Evolutionary conservation across 1,284 basidiomycete species (phyloP).

Genomic region (Ganoderma leucocontextum): DNA sequence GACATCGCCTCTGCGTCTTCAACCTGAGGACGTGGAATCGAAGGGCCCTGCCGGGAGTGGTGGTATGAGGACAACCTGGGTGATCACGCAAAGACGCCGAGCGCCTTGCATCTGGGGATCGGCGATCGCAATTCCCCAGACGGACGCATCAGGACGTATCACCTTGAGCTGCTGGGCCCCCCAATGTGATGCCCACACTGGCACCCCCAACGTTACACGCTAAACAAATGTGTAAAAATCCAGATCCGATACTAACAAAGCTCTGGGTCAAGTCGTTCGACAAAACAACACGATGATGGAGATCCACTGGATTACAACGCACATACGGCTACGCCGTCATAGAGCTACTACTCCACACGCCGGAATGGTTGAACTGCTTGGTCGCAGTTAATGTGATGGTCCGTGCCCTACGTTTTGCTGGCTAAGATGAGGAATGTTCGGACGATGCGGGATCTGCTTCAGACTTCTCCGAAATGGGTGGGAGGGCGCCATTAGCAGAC

Average conservation of each 20-base stretch:
- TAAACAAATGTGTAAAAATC: neutral
- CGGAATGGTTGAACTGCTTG: neutral
- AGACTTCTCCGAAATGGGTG: constrained; percentile 31
- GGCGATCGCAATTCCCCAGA: neutral
- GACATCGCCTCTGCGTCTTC: constrained; percentile 7
- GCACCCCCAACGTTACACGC: neutral
- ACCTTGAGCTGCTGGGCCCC: neutral
- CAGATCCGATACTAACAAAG: neutral
- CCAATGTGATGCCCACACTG: neutral
- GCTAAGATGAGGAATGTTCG: neutral
- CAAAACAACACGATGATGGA: neutral
- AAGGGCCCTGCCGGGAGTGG: neutral
- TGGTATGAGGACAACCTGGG: neutral
- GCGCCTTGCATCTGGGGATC: neutral
- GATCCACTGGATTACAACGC: neutral
- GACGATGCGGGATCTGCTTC: constrained; percentile 9
- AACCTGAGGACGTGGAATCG: neutral
- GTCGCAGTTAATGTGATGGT: too few species aligned
- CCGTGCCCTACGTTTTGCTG: neutral
- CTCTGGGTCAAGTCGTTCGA: neutral
- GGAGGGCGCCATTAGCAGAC: constrained; percentile 10
- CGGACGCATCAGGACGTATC: neutral
- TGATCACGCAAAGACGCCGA: neutral
- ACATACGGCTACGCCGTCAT: neutral
- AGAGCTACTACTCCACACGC: neutral